Evolutionary conservation across 148 eudicot genomes (phyloP).

Genomic region (Persicaria maculosa): DNA sequence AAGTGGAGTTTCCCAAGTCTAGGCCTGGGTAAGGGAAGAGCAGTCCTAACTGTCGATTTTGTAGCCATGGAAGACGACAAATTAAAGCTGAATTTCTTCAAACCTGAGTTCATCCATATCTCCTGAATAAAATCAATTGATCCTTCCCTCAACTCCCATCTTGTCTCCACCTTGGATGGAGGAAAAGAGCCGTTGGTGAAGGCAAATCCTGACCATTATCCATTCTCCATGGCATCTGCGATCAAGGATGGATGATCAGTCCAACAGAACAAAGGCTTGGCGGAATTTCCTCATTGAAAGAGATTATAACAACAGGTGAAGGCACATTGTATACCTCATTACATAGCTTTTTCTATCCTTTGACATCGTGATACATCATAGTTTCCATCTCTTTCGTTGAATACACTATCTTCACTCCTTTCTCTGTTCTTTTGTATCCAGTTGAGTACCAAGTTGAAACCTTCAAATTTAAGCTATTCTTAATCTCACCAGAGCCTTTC

Average conservation of each 20-base stretch:
- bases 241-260: conserved; percentile 62
- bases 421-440: no score
- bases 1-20: conserved; percentile 30
- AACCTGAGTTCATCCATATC: conserved; percentile 38
- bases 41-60: conserved; percentile 28
- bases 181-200: conserved; percentile 31
- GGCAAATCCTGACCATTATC: conserved; percentile 81
- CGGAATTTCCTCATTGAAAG: conserved; percentile 26
- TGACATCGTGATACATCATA: no score
- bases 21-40: conserved; percentile 80
- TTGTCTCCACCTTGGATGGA: conserved; percentile 37
- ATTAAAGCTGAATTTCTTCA: conserved; percentile 14
- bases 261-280: conserved; percentile 49
- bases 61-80: conserved; percentile 15
- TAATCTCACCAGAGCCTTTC: no score
- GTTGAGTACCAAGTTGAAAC: no score
- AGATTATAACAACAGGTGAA: conserved; percentile 28
- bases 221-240: conserved; percentile 63
- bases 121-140: conserved; percentile 72
- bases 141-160: conserved; percentile 65
- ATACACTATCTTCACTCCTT: no score
- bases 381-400: no score
- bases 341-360: no score
- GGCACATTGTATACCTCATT: no score
- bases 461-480: no score